Conservation (phyloP, 1,284 basidiomycete species). For the Trichosporon sp. region DNA sequence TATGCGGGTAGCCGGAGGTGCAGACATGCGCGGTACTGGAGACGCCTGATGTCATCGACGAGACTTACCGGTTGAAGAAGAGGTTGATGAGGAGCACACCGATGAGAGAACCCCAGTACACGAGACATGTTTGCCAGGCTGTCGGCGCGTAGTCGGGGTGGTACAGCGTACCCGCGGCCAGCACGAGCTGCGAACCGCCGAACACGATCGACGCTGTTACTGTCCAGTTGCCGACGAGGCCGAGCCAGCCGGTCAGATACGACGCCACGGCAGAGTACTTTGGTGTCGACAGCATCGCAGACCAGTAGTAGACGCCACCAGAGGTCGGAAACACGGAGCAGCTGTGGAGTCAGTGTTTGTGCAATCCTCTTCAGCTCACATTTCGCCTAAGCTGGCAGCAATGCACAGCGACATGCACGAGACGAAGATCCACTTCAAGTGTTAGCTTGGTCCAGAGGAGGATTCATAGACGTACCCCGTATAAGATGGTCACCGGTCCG, state of each 20-base stretch:
- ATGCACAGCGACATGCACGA: conserved; percentile 50
- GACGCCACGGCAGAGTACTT: conserved; percentile 48
- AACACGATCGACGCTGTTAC: conserved; percentile 52
- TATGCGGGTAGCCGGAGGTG: too few relatives aligned
- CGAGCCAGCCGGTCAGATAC: conserved; percentile 52
- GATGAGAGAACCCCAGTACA: conserved; percentile 49
- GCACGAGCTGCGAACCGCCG: conserved; percentile 50
- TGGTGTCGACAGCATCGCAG: conserved; percentile 48
- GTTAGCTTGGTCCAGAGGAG: neutral
- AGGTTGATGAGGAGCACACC: conserved; percentile 46
- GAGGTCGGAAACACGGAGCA: conserved; percentile 51
- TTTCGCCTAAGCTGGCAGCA: conserved; percentile 49
- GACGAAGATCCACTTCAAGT: conserved; percentile 48
- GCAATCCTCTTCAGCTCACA: conserved; percentile 25
- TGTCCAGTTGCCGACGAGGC: conserved; percentile 52
- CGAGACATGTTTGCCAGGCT: conserved; percentile 48
- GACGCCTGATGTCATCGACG: neutral
- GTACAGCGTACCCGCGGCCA: conserved; percentile 50
- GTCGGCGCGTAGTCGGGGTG: conserved; percentile 47
- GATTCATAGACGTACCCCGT: conserved; percentile 31
- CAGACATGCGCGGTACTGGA: neutral
- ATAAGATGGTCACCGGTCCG: conserved; percentile 48
- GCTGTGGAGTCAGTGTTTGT: conserved; percentile 15
- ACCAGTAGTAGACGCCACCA: conserved; percentile 52
- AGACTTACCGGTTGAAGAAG: conserved; percentile 39